Base-by-base conservation (phyloP, 208 protist species). In the Trypanosoma brucei region DNA sequence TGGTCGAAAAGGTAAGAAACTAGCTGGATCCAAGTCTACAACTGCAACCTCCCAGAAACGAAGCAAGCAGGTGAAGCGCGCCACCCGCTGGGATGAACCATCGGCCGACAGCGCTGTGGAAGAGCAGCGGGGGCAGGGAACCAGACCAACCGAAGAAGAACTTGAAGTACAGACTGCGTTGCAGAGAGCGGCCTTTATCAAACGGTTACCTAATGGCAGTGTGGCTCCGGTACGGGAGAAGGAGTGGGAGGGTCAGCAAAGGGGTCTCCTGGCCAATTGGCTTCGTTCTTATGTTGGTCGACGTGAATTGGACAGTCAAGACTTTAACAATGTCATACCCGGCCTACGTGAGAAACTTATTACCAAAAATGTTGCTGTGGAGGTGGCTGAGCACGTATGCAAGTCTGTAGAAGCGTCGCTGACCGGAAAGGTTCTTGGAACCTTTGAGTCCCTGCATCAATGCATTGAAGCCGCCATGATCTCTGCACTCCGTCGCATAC, bases 341-440 rank as follows among this genome's bases (percentile, higher is more conserved):
- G 62, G 87, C 52, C 79, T 99, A 42, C 84, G 88, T 55, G 83
- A 97, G 44, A 94, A 97, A 74, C 81, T 99, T 13, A 97, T 98
- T 33, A 62, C 53, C 8, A 99, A 99, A 82, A 99, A 99, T 78
- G 98, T 99, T 5, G 98, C 97, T 0, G 73, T 86, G 2, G 94
- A 98, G 42, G 95, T 99, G 52, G 97, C 98, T 1, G 88, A 97
- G 55, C 81, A 97, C 55, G 84, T 99, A 56, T 98, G 94, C 68
- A 85, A 85, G 36, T 98, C 97, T 2, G 94, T 99, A 8, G 72
- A 85, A 61, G 68, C 84, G 3, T 90, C 75, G 30, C 80, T 99
- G 2, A 64, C 81, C 14, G 98, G 98, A 35, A 96, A 91, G 59
- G 93, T 90, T 51, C 75, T 98, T 6, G 83, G 89, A 40, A 97